Conservation (phyloP, 2,329 filamentous ascomycete species). For the Talaromyces sp. region DNA sequence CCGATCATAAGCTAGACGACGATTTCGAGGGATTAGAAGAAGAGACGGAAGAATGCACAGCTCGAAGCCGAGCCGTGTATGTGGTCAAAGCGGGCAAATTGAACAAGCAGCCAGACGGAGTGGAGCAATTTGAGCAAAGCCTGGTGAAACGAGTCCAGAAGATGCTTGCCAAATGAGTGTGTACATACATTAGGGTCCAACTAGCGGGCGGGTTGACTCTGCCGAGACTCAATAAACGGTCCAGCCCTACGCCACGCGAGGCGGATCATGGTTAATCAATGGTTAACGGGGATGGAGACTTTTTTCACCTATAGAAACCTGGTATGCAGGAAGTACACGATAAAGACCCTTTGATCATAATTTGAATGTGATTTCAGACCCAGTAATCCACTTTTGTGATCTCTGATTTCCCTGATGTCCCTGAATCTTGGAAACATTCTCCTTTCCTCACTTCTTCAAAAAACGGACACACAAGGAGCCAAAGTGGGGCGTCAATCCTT, state of each 20-base stretch:
- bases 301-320: too few relatives aligned
- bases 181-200: neutral
- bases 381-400: too few relatives aligned
- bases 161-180: slow-evolving; percentile 32
- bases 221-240: neutral
- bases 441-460: neutral
- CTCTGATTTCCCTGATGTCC: too few relatives aligned
- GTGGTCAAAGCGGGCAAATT: slow-evolving; percentile 62
- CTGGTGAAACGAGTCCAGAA: slow-evolving; percentile 63
- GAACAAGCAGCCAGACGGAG: slow-evolving; percentile 60
- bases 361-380: too few relatives aligned
- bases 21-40: slow-evolving; percentile 50
- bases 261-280: neutral
- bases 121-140: slow-evolving; percentile 66
- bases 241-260: slow-evolving; percentile 13
- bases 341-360: too few relatives aligned
- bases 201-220: neutral
- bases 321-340: too few relatives aligned
- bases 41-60: slow-evolving; percentile 44
- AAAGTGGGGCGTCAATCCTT: neutral
- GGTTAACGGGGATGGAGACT: neutral
- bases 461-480: neutral
- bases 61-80: slow-evolving; percentile 60
- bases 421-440: neutral
- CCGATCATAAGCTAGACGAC: slow-evolving; percentile 42